These are phyloP conservation scores for Magnolia officinalis DNA, from an alignment of 164 flowering plant genomes.

Conservation along the genomic window DNA sequence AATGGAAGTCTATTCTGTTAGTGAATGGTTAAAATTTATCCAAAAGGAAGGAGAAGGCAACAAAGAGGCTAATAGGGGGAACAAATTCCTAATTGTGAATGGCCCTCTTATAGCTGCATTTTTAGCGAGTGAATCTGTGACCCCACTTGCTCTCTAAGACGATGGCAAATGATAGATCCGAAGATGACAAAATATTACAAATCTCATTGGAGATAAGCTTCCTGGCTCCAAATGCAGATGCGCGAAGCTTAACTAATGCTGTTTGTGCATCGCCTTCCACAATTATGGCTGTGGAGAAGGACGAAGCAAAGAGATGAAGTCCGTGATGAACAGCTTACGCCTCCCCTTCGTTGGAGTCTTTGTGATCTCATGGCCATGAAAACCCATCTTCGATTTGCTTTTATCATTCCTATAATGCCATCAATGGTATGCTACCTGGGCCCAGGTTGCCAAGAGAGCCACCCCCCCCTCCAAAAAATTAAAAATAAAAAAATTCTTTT, in stretches of 20 bases:
- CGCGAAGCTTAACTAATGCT: neutral
- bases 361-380: neutral
- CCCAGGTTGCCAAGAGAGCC: neutral
- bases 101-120: neutral
- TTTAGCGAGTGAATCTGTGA: neutral
- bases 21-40: neutral
- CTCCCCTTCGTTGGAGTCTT: neutral
- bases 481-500: neutral
- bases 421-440: neutral
- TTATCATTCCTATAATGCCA: no score
- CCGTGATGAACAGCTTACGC: neutral
- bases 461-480: no score
- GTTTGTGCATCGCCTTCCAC: neutral
- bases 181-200: neutral
- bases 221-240: neutral
- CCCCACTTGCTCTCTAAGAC: neutral
- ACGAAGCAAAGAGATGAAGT: neutral
- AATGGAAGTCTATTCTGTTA: neutral
- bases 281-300: neutral
- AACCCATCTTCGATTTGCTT: neutral
- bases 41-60: neutral
- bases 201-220: neutral
- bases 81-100: neutral
- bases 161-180: neutral
- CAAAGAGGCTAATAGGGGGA: neutral